Base-by-base conservation (phyloP, 2,329 filamentous ascomycete species). In the Claviceps sp. region DNA sequence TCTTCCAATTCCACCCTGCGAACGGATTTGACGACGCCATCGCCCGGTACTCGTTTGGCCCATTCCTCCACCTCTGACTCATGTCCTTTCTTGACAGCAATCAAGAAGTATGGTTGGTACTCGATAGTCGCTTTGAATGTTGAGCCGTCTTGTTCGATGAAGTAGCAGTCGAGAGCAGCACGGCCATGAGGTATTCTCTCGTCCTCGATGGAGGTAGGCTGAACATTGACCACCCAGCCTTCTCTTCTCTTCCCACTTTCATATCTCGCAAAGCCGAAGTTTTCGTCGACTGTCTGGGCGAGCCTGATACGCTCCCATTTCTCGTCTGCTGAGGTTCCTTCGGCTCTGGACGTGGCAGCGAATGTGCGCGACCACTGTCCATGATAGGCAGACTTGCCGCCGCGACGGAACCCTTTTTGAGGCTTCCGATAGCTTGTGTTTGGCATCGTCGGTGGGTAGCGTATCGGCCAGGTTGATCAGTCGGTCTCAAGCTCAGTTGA, bases 21-120 rank as follows among this genome's bases (percentile, higher is more conserved):
- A 43, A 95, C 76, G 48, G 73, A 76, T 72, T 94, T 95, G 48
- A 97, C 78, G 13, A 90, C 74, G 2, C 90, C 91, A 57, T 89
- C 93, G 55, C 81, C 81, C 6, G 81, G 75, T 69, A 94, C 71
- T 67, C 85, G 70, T 81, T 87, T 77, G 57, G 88, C 80, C 89
- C 90, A 98, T 71, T 98, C 93, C 66, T 98, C 94, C 2, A 95
- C 93, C 68, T 98, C 94, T 49, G 81, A 78, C 70, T 98, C 94
- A 61, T 82, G 83, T 7, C 89, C 88, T 63, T 84, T 87, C 67
- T 89, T 93, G 50, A 90, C 87, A 0, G 90, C 91, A 50, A 98
- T 81, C 54, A 98, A 70, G 61, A 98, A 95, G 72, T 98, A 98
- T 0, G 93, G 93, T 60, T 97, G 89, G 66, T 95, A 97, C 70